These are phyloP conservation scores for Trichoderma asperelloides DNA, from an alignment of 495 filamentous ascomycete genomes.

Conservation along the genomic window DNA sequence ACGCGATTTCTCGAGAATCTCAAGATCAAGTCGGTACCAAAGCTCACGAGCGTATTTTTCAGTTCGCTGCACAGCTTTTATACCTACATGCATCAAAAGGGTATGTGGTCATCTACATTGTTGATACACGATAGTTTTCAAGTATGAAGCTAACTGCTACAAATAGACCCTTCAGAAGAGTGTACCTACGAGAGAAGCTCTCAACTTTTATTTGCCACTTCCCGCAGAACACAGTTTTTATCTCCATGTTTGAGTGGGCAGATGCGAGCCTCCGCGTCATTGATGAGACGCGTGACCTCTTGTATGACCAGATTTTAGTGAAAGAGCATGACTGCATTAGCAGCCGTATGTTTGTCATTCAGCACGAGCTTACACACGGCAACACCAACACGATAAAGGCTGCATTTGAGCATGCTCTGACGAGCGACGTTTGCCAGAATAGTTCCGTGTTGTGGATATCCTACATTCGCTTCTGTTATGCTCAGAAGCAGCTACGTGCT, in stretches of 20 bases:
- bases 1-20: constrained; percentile 24
- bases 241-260: constrained; percentile 62
- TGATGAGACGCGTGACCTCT: constrained; percentile 57
- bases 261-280: constrained; percentile 58
- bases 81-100: constrained; percentile 53
- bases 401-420: constrained; percentile 64
- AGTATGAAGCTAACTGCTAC: constrained; percentile 13
- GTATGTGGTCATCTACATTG: constrained; percentile 20
- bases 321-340: constrained; percentile 36
- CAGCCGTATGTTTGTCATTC: constrained; percentile 59
- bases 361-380: constrained; percentile 50
- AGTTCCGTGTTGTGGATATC: constrained; percentile 54
- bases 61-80: constrained; percentile 58
- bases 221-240: constrained; percentile 71
- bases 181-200: constrained; percentile 51
- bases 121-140: background rate
- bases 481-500: constrained; percentile 17
- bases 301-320: constrained; percentile 38
- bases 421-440: constrained; percentile 25
- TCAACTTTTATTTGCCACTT: constrained; percentile 49
- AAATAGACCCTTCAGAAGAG: constrained; percentile 51
- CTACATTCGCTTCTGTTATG: constrained; percentile 50
- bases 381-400: constrained; percentile 53
- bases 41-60: constrained; percentile 51
- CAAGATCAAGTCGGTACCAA: constrained; percentile 22